Percentiles rank a stretch among this genome's conserved stretches.
These are phyloP conservation scores for Pezicula radicicola DNA, from an alignment of 2,329 filamentous ascomycete genomes.

Conservation along the genomic window DNA sequence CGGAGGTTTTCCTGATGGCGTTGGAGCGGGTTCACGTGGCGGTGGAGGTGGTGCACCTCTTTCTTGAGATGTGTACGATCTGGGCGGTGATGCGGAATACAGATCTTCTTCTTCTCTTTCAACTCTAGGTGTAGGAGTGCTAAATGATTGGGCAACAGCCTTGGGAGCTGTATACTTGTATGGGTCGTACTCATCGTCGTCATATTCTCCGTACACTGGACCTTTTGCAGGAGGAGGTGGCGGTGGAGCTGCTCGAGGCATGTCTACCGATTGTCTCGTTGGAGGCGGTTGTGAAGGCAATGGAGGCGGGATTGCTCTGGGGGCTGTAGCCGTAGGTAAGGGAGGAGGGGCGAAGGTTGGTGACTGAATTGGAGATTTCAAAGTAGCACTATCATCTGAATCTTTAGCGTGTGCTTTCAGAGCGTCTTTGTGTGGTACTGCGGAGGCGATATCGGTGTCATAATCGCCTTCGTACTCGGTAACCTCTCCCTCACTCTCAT, in stretches of 20 bases:
- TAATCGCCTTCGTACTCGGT: conserved; percentile 98
- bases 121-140: conserved; percentile 15
- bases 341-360: conserved; percentile 45
- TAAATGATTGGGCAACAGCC: conserved; percentile 14
- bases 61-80: conserved; percentile 30
- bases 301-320: conserved; percentile 61
- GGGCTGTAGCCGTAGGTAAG: conserved; percentile 49
- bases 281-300: conserved; percentile 57
- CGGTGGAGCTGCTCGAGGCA: conserved; percentile 61
- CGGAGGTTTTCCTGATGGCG: conserved; percentile 25
- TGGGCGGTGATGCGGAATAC: conserved; percentile 30
- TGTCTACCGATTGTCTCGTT: conserved; percentile 63
- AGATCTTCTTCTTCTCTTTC: conserved; percentile 26
- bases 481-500: conserved; percentile 72
- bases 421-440: conserved; percentile 90
- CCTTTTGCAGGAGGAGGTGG: conserved; percentile 32
- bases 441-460: conserved; percentile 94
- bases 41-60: conserved; percentile 42
- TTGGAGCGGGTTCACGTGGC: conserved; percentile 33
- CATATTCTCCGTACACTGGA: conserved; percentile 51
- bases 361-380: conserved; percentile 41
- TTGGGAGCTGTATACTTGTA: conserved; percentile 48
- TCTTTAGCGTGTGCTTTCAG: conserved; percentile 78
- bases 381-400: conserved; percentile 63
- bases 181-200: conserved; percentile 71